Conservation (phyloP, 2,329 filamentous ascomycete genomes). For the Aspergillus pseudotamarii region DNA sequence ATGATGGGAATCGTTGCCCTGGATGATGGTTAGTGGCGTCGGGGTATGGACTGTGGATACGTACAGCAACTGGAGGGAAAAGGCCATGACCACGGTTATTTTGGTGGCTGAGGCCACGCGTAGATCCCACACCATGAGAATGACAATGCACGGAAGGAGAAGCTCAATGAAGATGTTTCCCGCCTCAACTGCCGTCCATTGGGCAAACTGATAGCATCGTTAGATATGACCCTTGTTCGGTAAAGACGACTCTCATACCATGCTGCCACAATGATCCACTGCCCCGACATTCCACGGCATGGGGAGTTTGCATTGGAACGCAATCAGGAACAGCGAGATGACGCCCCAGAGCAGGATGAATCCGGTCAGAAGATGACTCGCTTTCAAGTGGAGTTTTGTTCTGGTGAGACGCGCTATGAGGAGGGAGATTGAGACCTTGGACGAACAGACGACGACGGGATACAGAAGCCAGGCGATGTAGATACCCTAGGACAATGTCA, state of each 20-base stretch:
- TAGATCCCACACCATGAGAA: not conserved
- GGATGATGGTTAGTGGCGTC: not conserved
- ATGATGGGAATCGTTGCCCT: not conserved
- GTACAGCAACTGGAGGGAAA: slow-evolving; percentile 3
- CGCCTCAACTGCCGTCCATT: not conserved
- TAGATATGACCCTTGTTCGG: not conserved
- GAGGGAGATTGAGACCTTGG: slow-evolving; percentile 1
- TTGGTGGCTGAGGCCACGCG: not conserved
- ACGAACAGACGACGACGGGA: slow-evolving; percentile 1
- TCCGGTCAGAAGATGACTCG: not conserved
- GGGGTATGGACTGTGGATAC: not conserved
- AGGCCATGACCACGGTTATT: not conserved
- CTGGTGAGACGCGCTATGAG: slow-evolving; percentile 3
- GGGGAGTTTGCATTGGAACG: slow-evolving; percentile 1
- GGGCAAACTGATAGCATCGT: not conserved
- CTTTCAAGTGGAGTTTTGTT: not conserved
- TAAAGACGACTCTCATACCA: slow-evolving; percentile 1
- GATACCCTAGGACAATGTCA: not conserved
- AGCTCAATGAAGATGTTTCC: slow-evolving; percentile 1
- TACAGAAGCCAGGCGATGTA: slow-evolving; percentile 6
- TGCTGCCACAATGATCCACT: not conserved
- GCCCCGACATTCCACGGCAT: slow-evolving; percentile 1
- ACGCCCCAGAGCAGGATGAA: slow-evolving; percentile 1
- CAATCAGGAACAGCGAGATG: not conserved
- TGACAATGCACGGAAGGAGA: not conserved